phyloP scores from a whole-genome alignment of 805 yeast species.

The Citeromyces matritensis region DNA sequence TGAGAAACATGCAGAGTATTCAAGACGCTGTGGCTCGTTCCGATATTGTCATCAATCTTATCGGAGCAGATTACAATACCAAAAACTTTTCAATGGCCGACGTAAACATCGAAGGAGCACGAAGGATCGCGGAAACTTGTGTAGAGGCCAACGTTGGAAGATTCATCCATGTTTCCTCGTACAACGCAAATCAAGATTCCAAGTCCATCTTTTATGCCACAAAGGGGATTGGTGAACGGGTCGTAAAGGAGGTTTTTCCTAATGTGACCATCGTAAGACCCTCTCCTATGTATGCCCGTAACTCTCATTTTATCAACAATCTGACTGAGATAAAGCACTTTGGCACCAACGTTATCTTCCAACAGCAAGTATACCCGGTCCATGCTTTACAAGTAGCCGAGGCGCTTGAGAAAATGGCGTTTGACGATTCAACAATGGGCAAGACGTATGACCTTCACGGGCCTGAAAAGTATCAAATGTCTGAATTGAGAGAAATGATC shows the following conservation, averaged over 20 bases:
- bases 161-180: constrained; percentile 64
- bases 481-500: constrained; percentile 57
- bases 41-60: constrained; percentile 68
- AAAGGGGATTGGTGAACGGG: constrained; percentile 65
- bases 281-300: constrained; percentile 63
- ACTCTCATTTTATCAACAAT: constrained; percentile 53
- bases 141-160: constrained; percentile 61
- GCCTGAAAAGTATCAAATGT: constrained; percentile 43
- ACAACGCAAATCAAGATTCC: constrained; percentile 58
- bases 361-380: constrained; percentile 57
- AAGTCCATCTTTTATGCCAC: constrained; percentile 62
- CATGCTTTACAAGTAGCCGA: constrained; percentile 66
- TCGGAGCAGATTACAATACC: constrained; percentile 65
- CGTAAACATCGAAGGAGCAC: constrained; percentile 65
- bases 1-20: constrained; percentile 62
- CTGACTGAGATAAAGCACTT: constrained; percentile 37
- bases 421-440: constrained; percentile 69
- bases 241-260: constrained; percentile 52
- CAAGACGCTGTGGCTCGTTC: constrained; percentile 68
- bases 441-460: constrained; percentile 65
- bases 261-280: constrained; percentile 80
- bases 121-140: constrained; percentile 61
- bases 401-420: constrained; percentile 67
- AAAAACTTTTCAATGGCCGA: constrained; percentile 76
- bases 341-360: constrained; percentile 52